phyloP scores from a whole-genome alignment of 768 basidiomycete species.

The Kwoniella heveanensis region DNA sequence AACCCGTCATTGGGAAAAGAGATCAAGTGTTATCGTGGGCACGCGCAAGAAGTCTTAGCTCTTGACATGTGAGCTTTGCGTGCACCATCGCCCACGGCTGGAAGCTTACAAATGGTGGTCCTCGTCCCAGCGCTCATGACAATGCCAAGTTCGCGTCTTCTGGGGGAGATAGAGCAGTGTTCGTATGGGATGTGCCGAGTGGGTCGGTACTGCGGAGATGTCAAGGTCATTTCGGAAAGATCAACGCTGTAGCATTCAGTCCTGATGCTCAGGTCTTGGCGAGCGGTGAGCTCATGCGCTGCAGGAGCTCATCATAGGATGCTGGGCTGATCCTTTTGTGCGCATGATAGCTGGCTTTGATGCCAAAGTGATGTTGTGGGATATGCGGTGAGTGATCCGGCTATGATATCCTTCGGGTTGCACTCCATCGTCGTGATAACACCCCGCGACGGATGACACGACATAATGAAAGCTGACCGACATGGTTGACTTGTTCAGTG shows the following conservation, averaged over 20 bases:
- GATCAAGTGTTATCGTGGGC: conserved; percentile 86
- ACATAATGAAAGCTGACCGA: background rate
- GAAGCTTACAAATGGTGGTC: background rate
- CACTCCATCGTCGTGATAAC: too few species aligned
- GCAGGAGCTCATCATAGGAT: background rate
- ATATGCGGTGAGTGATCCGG: conserved; percentile 69
- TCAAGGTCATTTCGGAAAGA: conserved; percentile 85
- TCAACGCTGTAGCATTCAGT: conserved; percentile 80
- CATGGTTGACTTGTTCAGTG: too few species aligned
- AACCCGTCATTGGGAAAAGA: conserved; percentile 83
- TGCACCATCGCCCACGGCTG: background rate
- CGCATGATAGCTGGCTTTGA: conserved; percentile 89
- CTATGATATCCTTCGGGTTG: too few species aligned
- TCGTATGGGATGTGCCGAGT: conserved; percentile 92
- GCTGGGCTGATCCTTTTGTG: background rate
- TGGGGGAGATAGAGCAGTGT: conserved; percentile 89
- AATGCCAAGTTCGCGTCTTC: conserved; percentile 92
- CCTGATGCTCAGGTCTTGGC: conserved; percentile 81
- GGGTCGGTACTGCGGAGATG: conserved; percentile 81
- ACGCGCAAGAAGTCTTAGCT: conserved; percentile 93
- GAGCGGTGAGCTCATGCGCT: conserved; percentile 79
- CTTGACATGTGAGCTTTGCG: conserved; percentile 71
- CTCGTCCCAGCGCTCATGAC: conserved; percentile 73
- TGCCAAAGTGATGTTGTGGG: conserved; percentile 87
- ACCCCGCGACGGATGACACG: too few species aligned